Percentiles rank a stretch among this genome's conserved stretches.
phyloP scores from a whole-genome alignment of 2,329 filamentous ascomycete genomes.

The Penicillium paneum region DNA sequence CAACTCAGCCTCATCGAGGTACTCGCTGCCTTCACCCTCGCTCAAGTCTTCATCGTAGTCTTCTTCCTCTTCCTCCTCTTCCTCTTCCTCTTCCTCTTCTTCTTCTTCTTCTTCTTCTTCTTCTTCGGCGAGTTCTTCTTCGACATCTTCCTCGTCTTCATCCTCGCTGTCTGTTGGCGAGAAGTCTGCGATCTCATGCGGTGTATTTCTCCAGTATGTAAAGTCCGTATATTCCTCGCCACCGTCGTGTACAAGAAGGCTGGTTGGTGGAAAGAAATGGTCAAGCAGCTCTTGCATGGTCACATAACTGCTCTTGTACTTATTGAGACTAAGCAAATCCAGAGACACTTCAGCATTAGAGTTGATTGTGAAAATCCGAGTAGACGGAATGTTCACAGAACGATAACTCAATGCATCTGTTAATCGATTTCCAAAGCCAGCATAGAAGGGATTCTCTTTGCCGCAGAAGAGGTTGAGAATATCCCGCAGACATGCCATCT shows the following conservation, averaged over 20 bases:
- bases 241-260: slow-evolving; percentile 78
- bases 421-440: slow-evolving; percentile 92
- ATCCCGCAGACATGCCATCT: slow-evolving; percentile 96
- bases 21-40: slow-evolving; percentile 53
- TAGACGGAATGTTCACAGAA: slow-evolving; percentile 90
- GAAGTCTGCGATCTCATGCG: slow-evolving; percentile 83
- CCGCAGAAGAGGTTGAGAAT: slow-evolving; percentile 83
- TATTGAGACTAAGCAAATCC: slow-evolving; percentile 85
- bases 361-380: slow-evolving; percentile 97
- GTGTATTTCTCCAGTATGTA: slow-evolving; percentile 87
- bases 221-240: slow-evolving; percentile 97
- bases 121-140: slow-evolving; percentile 37
- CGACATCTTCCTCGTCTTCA: slow-evolving; percentile 53
- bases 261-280: slow-evolving; percentile 94
- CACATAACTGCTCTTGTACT: slow-evolving; percentile 93
- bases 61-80: slow-evolving; percentile 48
- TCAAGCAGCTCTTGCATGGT: slow-evolving; percentile 97
- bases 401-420: slow-evolving; percentile 96
- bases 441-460: slow-evolving; percentile 82
- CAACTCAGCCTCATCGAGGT: slow-evolving; percentile 50
- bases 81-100: slow-evolving; percentile 48
- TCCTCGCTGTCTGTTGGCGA: slow-evolving; percentile 71
- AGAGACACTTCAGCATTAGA: slow-evolving; percentile 93
- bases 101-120: slow-evolving; percentile 50
- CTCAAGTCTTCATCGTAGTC: slow-evolving; percentile 44